phyloP scores from a whole-genome alignment of 1,139 yeast species.

The Suhomyces wounanorum region DNA sequence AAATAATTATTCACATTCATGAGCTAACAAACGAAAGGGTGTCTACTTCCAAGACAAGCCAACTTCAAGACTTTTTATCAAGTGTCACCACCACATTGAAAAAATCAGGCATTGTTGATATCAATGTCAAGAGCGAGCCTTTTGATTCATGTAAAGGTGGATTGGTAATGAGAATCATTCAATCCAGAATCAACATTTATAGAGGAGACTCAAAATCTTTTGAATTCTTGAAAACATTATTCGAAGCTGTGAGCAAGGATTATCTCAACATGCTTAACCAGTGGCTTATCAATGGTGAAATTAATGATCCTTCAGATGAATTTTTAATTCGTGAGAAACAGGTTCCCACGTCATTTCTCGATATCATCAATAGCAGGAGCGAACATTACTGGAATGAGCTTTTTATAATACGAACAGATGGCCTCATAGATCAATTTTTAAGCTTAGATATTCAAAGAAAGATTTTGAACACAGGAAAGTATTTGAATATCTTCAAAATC shows the following conservation, averaged over 20 bases:
- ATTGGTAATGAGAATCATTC: constrained; percentile 60
- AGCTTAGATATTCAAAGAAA: constrained; percentile 59
- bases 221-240: constrained; percentile 52
- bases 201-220: constrained; percentile 68
- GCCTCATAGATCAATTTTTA: constrained; percentile 67
- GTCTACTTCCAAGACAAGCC: constrained; percentile 8
- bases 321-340: constrained; percentile 63
- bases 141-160: constrained; percentile 70
- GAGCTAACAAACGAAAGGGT: constrained; percentile 33
- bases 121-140: constrained; percentile 53
- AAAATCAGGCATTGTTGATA: constrained; percentile 46
- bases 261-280: constrained; percentile 69
- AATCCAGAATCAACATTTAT: constrained; percentile 53
- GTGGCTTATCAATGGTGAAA: constrained; percentile 77
- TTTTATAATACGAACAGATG: constrained; percentile 73
- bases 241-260: constrained; percentile 60
- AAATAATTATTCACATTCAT: constrained; percentile 50
- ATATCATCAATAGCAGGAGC: constrained; percentile 49
- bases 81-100: constrained; percentile 35
- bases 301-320: constrained; percentile 82
- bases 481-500: constrained; percentile 68
- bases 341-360: constrained; percentile 32
- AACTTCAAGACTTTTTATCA: constrained; percentile 16
- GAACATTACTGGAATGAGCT: constrained; percentile 90
- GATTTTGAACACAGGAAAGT: constrained; percentile 81